These are phyloP conservation scores for Hanseniaspora thailandica DNA, from an alignment of 805 yeast species.

Conservation along the genomic window DNA sequence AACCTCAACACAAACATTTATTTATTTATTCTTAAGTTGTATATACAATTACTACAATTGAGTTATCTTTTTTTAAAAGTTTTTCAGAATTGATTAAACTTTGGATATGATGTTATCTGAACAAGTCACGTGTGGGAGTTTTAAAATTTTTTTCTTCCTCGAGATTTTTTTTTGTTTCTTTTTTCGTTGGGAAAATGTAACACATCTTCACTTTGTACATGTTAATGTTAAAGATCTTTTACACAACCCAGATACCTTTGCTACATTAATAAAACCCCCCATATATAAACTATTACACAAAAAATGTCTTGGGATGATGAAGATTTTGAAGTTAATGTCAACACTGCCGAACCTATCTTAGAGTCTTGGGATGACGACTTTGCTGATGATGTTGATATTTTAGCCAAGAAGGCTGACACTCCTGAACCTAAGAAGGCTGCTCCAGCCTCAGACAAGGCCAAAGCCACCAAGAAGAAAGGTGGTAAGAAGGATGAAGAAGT, in stretches of 20 bases:
- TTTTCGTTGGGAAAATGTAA: too few species aligned
- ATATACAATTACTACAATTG: not conserved
- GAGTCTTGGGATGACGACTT: slow-evolving; percentile 74
- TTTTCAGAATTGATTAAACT: too few species aligned
- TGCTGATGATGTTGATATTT: slow-evolving; percentile 32
- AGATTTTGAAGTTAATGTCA: slow-evolving; percentile 62
- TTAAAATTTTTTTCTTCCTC: too few species aligned
- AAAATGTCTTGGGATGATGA: slow-evolving; percentile 62
- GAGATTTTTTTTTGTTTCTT: too few species aligned
- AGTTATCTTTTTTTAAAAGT: not conserved
- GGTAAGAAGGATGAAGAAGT: slow-evolving; percentile 34
- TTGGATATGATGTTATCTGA: too few species aligned
- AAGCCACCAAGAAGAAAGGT: slow-evolving; percentile 27
- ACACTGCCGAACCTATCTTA: slow-evolving; percentile 39
- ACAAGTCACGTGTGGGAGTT: too few species aligned
- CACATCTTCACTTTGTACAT: too few species aligned
- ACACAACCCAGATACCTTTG: not conserved
- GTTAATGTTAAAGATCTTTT: too few species aligned
- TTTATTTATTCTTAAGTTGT: not conserved
- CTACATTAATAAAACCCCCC: not conserved
- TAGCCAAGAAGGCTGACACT: slow-evolving; percentile 79
- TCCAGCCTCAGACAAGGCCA: slow-evolving; percentile 22
- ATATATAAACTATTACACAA: not conserved
- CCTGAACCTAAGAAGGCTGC: slow-evolving; percentile 29
- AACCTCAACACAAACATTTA: too few species aligned